These are phyloP conservation scores for rapeseed (Brassica napus) DNA, from an alignment of 345 rosid genomes.

Conservation along the genomic window Da-Ae NC_063442.1:43199001-43199500, in stretches of 20 bases:
- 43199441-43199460: constrained; percentile 30
- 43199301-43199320: constrained; percentile 28
- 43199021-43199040: too few relatives aligned
- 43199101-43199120: not conserved
- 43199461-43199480: constrained; percentile 29
- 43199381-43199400: not conserved
- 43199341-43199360: constrained; percentile 27
- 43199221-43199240: constrained; percentile 4
- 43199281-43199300: constrained; percentile 25
- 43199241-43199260: constrained; percentile 4
- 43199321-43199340: constrained; percentile 25
- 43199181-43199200: constrained; percentile 17
- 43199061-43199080: not conserved
- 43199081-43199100: not conserved
- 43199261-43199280: constrained; percentile 18
- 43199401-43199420: not conserved
- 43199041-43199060: too few relatives aligned
- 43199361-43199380: constrained; percentile 24
- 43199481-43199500: constrained; percentile 76
- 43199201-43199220: constrained; percentile 18
- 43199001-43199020: not conserved
- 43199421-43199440: constrained; percentile 12
- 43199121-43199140: not conserved
- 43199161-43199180: constrained; percentile 29
- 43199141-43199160: constrained; percentile 23